Percentiles rank a stretch among this genome's conserved stretches.
These are phyloP conservation scores for Ascochyta viciae-villosae DNA, from an alignment of 2,329 filamentous ascomycete species.

Conservation along the genomic window DNA sequence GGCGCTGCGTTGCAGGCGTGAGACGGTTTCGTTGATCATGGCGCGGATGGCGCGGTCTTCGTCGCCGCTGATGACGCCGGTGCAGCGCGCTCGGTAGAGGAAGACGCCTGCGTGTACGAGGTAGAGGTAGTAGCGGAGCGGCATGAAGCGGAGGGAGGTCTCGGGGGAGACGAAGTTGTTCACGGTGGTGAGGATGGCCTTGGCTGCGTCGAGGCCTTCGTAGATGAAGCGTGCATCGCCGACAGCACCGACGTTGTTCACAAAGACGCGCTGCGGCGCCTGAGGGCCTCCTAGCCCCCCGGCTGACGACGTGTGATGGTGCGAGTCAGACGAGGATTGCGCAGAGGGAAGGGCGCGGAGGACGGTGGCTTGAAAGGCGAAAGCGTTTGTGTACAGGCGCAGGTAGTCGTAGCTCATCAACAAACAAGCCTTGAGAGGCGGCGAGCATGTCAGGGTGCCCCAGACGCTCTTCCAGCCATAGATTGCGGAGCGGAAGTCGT, in stretches of 20 bases:
- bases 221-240: slow-evolving; percentile 59
- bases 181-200: slow-evolving; percentile 57
- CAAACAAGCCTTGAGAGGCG: slow-evolving; percentile 70
- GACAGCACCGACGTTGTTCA: slow-evolving; percentile 58
- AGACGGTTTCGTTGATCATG: slow-evolving; percentile 57
- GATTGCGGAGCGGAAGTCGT: slow-evolving; percentile 73
- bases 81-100: slow-evolving; percentile 57
- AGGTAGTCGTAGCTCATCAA: slow-evolving; percentile 76
- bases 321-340: slow-evolving; percentile 16
- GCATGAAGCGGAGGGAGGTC: slow-evolving; percentile 56
- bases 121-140: slow-evolving; percentile 57
- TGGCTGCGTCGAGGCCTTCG: slow-evolving; percentile 58
- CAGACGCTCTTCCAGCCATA: slow-evolving; percentile 75
- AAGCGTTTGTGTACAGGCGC: slow-evolving; percentile 76
- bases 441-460: slow-evolving; percentile 70
- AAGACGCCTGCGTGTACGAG: slow-evolving; percentile 59
- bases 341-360: slow-evolving; percentile 52
- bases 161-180: slow-evolving; percentile 60
- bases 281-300: slow-evolving; percentile 2
- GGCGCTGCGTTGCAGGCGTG: slow-evolving; percentile 53
- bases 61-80: slow-evolving; percentile 56
- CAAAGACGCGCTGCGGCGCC: slow-evolving; percentile 53
- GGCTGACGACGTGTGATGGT: background rate
- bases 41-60: slow-evolving; percentile 56
- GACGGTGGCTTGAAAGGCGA: slow-evolving; percentile 75